Percentiles rank a stretch among this genome's conserved stretches.
phyloP scores from a whole-genome alignment of 192 early-diverging fungal genomes.

The Thoreauomyces humboldtii region DNA sequence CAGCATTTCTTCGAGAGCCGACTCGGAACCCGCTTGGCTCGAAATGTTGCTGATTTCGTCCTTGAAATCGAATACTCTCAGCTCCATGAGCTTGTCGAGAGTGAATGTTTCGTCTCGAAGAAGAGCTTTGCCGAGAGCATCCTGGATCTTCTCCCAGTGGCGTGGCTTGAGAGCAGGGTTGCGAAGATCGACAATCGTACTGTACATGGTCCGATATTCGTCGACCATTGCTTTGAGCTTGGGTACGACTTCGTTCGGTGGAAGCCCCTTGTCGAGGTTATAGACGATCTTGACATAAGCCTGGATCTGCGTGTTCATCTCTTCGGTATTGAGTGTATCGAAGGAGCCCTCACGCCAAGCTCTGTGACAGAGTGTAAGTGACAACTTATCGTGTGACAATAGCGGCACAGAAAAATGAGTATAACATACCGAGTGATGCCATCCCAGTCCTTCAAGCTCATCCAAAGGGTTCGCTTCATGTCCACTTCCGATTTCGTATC shows the following conservation, averaged over 20 bases:
- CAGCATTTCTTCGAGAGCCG: conserved; percentile 62
- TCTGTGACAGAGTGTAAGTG: conserved; percentile 20
- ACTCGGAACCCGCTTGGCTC: conserved; percentile 56
- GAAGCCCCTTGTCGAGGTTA: conserved; percentile 59
- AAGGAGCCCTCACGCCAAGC: conserved; percentile 48
- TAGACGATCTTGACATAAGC: conserved; percentile 56
- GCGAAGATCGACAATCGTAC: conserved; percentile 61
- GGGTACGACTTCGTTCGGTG: conserved; percentile 67
- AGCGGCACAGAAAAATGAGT: neutral
- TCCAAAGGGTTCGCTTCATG: conserved; percentile 60
- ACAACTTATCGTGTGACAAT: conserved; percentile 1
- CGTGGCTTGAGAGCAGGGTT: conserved; percentile 59
- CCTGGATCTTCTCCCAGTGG: conserved; percentile 65
- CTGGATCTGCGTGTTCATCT: conserved; percentile 53
- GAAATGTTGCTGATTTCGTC: conserved; percentile 59
- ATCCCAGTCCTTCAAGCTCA: conserved; percentile 55
- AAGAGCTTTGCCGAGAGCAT: conserved; percentile 51
- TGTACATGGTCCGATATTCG: conserved; percentile 52
- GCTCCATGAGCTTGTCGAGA: conserved; percentile 50
- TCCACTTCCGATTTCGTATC: conserved; percentile 57
- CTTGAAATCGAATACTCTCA: conserved; percentile 56
- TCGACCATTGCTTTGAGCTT: conserved; percentile 56
- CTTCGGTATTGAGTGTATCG: conserved; percentile 56
- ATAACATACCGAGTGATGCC: conserved; percentile 41
- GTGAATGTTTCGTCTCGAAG: conserved; percentile 55